Base-by-base conservation (phyloP, 2,329 filamentous ascomycete species). In the Purpureocillium takamizusanense region DNA sequence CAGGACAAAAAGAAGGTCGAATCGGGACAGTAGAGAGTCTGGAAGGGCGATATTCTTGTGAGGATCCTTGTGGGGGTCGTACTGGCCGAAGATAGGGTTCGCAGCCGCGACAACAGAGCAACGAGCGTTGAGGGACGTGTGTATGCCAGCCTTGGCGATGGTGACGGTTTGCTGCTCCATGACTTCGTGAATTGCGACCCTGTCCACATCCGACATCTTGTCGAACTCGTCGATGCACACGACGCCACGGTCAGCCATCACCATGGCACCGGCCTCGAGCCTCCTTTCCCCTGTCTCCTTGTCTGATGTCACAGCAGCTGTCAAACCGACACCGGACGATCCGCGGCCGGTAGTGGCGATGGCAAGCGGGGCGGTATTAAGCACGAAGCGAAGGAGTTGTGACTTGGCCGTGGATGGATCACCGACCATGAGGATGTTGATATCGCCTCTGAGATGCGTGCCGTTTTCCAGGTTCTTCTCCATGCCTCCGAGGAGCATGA, bases 151-250 rank as follows among this genome's bases (percentile, higher is more conserved):
- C 66, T 98, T 98, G 37, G 92, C 92, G 54, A 98, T 98, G 12
- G 92, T 98, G 43, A 98, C 92, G 0, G 92, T 98, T 65, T 98
- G 92, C 66, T 98, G 92, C 65, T 98, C 92, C 92, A 98, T 98
- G 48, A 98, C 92, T 85, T 98, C 92, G 76, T 98, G 92, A 51
- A 98, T 98, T 34, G 92, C 92, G 4, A 98, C 92, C 57, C 92
- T 81, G 62, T 98, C 92, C 41, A 97, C 83, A 57, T 98, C 92
- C 41, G 88, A 95, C 92, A 98, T 98, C 63, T 98, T 98, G 69
- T 98, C 92, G 51, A 98, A 98, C 56, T 98, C 92, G 58, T 98
- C 92, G 49, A 98, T 98, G 67, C 92, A 98, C 27, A 98, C 92
- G 10, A 98, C 90, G 50, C 92, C 92, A 46, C 92, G 83, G 60